phyloP scores from a whole-genome alignment of 805 yeast species.

The Kodamaea leandrae region DNA sequence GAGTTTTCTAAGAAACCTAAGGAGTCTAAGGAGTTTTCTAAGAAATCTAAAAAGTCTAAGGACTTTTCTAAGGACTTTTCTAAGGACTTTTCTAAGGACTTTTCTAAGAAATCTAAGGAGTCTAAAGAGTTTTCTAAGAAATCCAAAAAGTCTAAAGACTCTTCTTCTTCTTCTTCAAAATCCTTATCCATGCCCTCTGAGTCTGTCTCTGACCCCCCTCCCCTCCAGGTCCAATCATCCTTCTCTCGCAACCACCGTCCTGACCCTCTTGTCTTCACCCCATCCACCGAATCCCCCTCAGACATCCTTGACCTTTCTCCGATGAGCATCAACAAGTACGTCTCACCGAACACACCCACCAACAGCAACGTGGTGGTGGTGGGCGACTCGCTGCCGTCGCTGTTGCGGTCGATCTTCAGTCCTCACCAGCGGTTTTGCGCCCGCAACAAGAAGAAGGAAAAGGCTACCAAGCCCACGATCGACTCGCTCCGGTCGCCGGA shows the following conservation, averaged over 20 bases:
- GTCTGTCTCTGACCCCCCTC: background rate
- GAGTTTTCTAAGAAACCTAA: too few species aligned
- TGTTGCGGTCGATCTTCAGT: slow-evolving; percentile 32
- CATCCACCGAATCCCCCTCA: background rate
- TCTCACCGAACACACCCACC: slow-evolving; percentile 25
- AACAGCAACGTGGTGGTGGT: slow-evolving; percentile 29
- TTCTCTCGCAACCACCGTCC: slow-evolving; percentile 1
- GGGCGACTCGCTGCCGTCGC: slow-evolving; percentile 38
- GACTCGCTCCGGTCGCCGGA: slow-evolving; percentile 29
- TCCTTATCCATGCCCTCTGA: too few species aligned
- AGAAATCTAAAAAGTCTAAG: too few species aligned
- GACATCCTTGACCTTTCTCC: slow-evolving; percentile 6
- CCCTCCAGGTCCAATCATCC: background rate
- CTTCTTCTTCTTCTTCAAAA: too few species aligned
- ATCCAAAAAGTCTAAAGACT: too few species aligned
- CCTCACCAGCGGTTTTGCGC: slow-evolving; percentile 38
- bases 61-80: too few species aligned
- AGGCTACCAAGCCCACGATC: slow-evolving; percentile 26
- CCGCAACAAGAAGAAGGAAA: slow-evolving; percentile 17
- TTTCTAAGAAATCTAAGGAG: too few species aligned
- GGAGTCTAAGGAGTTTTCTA: too few species aligned
- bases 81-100: too few species aligned
- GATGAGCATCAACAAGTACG: slow-evolving; percentile 7
- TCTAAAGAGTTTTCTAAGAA: too few species aligned
- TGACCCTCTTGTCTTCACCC: background rate